A percentile compares a stretch with the other conserved stretches of the same genome.
phyloP scores from a whole-genome alignment of 148 eudicot species.

The Rhododendron kiyosumense region DNA sequence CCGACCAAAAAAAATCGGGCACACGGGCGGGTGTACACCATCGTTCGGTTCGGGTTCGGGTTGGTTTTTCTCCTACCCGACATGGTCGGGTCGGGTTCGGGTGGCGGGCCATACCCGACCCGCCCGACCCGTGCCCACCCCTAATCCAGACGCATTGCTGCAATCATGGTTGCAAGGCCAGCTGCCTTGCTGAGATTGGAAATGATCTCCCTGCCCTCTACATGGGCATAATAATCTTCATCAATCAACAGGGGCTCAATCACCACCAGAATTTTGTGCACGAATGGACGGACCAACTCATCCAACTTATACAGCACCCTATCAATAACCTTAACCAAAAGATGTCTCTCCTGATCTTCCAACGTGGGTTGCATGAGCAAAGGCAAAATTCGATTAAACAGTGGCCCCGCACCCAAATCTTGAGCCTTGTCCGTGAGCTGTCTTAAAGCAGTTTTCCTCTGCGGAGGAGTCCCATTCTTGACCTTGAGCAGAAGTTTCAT shows the following conservation, averaged over 20 bases:
- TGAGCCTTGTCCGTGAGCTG: constrained; percentile 94
- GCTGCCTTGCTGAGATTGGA: constrained; percentile 97
- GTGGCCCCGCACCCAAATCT: constrained; percentile 92
- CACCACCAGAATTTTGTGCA: constrained; percentile 91
- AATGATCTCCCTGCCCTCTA: constrained; percentile 92
- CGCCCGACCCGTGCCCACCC: no score
- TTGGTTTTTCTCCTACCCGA: no score
- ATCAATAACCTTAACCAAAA: constrained; percentile 90
- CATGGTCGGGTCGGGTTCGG: no score
- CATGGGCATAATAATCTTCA: constrained; percentile 96
- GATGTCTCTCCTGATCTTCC: constrained; percentile 95
- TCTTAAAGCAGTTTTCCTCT: constrained; percentile 87
- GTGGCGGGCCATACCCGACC: no score
- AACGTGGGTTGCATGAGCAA: constrained; percentile 95
- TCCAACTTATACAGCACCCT: constrained; percentile 89
- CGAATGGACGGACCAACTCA: constrained; percentile 90
- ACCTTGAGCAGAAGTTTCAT: constrained; percentile 89
- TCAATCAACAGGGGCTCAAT: constrained; percentile 94
- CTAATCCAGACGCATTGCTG: constrained; percentile 99
- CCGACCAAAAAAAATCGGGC: no score
- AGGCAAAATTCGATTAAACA: constrained; percentile 80
- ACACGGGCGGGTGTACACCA: no score
- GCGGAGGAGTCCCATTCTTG: constrained; percentile 94
- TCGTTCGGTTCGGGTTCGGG: no score
- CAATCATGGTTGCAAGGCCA: constrained; percentile 98